Evolutionary conservation across 148 eudicot species (phyloP).

Genomic region (Heliamphora exappendiculata): DNA sequence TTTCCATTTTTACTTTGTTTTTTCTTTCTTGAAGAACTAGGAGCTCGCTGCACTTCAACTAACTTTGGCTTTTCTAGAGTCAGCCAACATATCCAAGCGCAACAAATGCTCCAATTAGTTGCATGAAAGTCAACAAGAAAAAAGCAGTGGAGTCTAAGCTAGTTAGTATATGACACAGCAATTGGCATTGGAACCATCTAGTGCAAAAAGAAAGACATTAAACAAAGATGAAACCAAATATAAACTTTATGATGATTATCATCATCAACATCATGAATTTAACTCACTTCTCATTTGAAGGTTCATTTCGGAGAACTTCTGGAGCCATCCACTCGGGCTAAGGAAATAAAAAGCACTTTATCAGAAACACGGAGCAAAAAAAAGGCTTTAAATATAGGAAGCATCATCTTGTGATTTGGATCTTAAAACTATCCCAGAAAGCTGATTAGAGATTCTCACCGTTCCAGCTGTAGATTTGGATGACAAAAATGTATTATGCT

Average conservation of each 20-base stretch:
- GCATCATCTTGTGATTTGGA: neutral
- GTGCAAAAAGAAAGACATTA: neutral
- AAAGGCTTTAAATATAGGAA: neutral
- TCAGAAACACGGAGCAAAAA: conserved; percentile 15
- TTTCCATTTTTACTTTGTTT: too few species aligned
- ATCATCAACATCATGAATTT: neutral
- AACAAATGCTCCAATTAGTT: too few species aligned
- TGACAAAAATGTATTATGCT: conserved; percentile 92
- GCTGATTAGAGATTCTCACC: conserved; percentile 33
- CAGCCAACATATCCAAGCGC: too few species aligned
- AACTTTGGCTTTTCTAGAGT: neutral
- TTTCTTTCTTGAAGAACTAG: too few species aligned
- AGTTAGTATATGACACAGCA: neutral
- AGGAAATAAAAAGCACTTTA: conserved; percentile 14
- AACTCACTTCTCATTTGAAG: conserved; percentile 96
- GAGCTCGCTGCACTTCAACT: neutral
- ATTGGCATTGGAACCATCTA: neutral
- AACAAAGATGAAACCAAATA: neutral
- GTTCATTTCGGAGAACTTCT: conserved; percentile 97
- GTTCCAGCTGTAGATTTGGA: conserved; percentile 93
- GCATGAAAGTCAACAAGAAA: neutral
- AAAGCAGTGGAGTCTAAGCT: neutral
- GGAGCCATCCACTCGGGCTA: conserved; percentile 99
- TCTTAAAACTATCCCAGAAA: neutral
- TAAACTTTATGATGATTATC: neutral